These are phyloP conservation scores for Cadophora gregata DNA, from an alignment of 2,329 filamentous ascomycete species.

Conservation along the genomic window DNA sequence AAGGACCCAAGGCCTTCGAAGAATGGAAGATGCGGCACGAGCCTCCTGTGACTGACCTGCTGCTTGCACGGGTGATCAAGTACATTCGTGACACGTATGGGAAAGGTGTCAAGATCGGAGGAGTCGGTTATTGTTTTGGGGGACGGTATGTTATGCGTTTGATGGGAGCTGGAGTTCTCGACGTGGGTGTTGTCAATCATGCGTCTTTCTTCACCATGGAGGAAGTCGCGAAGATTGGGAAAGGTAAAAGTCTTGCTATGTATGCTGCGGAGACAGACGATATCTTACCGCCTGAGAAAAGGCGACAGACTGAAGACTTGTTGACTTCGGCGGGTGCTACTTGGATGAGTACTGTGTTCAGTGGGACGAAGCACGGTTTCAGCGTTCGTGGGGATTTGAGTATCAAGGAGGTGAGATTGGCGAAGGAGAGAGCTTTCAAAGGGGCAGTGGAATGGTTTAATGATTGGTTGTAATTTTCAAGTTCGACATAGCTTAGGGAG, in stretches of 20 bases:
- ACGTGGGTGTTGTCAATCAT: slow-evolving; percentile 75
- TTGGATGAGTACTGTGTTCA: slow-evolving; percentile 68
- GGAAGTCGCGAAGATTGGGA: slow-evolving; percentile 60
- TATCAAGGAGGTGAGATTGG: slow-evolving; percentile 63
- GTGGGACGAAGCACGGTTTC: slow-evolving; percentile 75
- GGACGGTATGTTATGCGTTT: slow-evolving; percentile 71
- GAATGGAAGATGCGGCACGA: slow-evolving; percentile 23
- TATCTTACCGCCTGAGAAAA: slow-evolving; percentile 66
- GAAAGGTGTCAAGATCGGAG: slow-evolving; percentile 52
- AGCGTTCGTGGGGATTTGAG: slow-evolving; percentile 66
- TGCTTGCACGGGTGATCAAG: slow-evolving; percentile 16
- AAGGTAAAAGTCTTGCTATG: slow-evolving; percentile 69
- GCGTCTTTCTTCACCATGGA: slow-evolving; percentile 73
- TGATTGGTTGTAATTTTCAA: slow-evolving; percentile 21
- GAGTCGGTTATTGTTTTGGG: slow-evolving; percentile 75
- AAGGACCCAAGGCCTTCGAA: slow-evolving; percentile 12
- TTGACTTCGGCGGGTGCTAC: slow-evolving; percentile 58
- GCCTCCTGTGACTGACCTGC: slow-evolving; percentile 21
- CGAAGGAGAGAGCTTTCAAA: slow-evolving; percentile 78
- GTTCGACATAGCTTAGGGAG: neutral
- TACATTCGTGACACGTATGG: slow-evolving; percentile 22
- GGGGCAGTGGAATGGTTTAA: slow-evolving; percentile 81
- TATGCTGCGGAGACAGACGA: slow-evolving; percentile 65
- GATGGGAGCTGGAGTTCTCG: slow-evolving; percentile 62
- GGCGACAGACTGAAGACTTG: slow-evolving; percentile 66